These are phyloP conservation scores for Osmanthus fragrans DNA, from an alignment of 257 asterid species.

Conservation along the genomic window DNA sequence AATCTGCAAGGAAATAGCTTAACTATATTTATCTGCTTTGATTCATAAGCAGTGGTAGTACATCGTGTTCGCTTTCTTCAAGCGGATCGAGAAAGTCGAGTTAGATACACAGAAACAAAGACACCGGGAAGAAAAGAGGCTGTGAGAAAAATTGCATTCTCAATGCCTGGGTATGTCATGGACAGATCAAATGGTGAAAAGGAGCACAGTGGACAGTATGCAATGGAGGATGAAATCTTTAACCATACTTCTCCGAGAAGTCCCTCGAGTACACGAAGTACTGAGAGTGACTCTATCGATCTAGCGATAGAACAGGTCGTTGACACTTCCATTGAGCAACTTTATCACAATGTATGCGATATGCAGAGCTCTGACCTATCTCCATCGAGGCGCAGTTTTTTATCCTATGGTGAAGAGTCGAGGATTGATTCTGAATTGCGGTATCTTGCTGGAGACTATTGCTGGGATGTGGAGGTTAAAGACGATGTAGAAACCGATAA, in stretches of 20 bases:
- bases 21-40: background rate
- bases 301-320: conserved; percentile 35
- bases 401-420: conserved; percentile 52
- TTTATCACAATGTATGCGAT: conserved; percentile 46
- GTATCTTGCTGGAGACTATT: conserved; percentile 47
- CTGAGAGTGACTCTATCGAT: conserved; percentile 45
- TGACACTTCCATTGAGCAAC: conserved; percentile 48
- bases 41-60: background rate
- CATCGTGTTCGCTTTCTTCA: background rate
- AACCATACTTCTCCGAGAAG: conserved; percentile 41
- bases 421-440: conserved; percentile 53
- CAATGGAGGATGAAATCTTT: conserved; percentile 27
- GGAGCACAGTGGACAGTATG: conserved; percentile 24
- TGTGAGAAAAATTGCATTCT: background rate
- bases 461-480: conserved; percentile 37
- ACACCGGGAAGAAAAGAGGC: background rate
- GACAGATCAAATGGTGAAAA: conserved; percentile 24
- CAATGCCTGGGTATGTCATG: conserved; percentile 32
- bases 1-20: background rate
- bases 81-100: background rate
- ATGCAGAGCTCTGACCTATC: conserved; percentile 56
- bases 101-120: too few relatives aligned
- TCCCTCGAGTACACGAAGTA: conserved; percentile 44
- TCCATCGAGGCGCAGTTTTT: conserved; percentile 37
- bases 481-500: conserved; percentile 31